Percentiles rank a stretch among this genome's conserved stretches.
phyloP scores from a whole-genome alignment of 805 yeast genomes.

The Starmerella bacillaris region DNA sequence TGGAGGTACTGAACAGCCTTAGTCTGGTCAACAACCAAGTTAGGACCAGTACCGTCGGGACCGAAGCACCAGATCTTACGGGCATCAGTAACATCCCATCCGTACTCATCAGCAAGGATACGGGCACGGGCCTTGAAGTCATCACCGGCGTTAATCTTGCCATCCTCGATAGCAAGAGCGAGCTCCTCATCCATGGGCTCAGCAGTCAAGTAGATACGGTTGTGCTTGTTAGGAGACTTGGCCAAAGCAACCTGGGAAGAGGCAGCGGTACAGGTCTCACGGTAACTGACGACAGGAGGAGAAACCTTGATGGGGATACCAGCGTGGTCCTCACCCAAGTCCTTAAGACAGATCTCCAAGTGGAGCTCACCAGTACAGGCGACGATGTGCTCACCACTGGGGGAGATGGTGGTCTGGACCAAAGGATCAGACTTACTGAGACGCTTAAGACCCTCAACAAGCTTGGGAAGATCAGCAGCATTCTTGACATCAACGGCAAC shows the following conservation, averaged over 20 bases:
- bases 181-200: slow-evolving; percentile 91
- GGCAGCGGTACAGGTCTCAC: slow-evolving; percentile 91
- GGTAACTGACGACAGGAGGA: slow-evolving; percentile 95
- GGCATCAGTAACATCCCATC: slow-evolving; percentile 99
- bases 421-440: slow-evolving; percentile 99
- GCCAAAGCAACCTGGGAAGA: slow-evolving; percentile 93
- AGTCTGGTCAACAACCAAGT: slow-evolving; percentile 97
- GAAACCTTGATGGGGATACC: slow-evolving; percentile 97
- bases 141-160: slow-evolving; percentile 85
- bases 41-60: slow-evolving; percentile 98
- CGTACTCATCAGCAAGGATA: slow-evolving; percentile 94
- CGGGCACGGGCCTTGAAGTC: slow-evolving; percentile 99
- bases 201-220: slow-evolving; percentile 97
- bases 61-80: slow-evolving; percentile 99
- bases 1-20: slow-evolving; percentile 98
- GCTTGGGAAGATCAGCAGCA: slow-evolving; percentile 98
- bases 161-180: slow-evolving; percentile 76
- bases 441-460: slow-evolving; percentile 99
- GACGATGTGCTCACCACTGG: slow-evolving; percentile 98
- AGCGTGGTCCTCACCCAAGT: slow-evolving; percentile 97
- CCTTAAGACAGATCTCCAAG: slow-evolving; percentile 91
- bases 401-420: slow-evolving; percentile 72
- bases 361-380: slow-evolving; percentile 99
- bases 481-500: slow-evolving; percentile 99
- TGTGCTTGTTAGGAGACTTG: slow-evolving; percentile 99